Evolutionary conservation across 2,329 filamentous ascomycete species (phyloP).

Genomic region (Cladosporium cucumerinum): DNA sequence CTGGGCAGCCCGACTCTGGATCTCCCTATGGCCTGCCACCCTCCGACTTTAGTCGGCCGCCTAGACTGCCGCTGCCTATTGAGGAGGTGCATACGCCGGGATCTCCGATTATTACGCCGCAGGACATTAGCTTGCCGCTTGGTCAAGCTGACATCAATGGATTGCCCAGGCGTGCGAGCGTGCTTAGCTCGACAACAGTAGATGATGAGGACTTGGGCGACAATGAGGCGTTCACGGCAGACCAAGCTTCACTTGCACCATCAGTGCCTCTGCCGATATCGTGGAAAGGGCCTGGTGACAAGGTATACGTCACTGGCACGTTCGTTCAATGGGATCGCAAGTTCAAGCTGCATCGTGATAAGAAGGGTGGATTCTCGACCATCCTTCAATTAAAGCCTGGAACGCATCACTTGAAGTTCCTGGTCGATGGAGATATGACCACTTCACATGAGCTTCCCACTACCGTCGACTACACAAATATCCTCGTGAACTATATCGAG

Average conservation of each 20-base stretch:
- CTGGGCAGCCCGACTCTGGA: slow-evolving; percentile 24
- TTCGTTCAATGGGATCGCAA: slow-evolving; percentile 98
- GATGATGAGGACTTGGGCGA: slow-evolving; percentile 68
- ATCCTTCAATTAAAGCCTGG: slow-evolving; percentile 82
- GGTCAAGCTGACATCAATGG: slow-evolving; percentile 45
- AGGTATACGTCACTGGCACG: slow-evolving; percentile 93
- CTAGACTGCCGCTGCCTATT: slow-evolving; percentile 86
- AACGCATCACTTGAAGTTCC: slow-evolving; percentile 94
- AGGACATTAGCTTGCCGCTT: slow-evolving; percentile 55
- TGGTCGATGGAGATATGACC: slow-evolving; percentile 91
- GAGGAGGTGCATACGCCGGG: slow-evolving; percentile 86
- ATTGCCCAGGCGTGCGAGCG: slow-evolving; percentile 51
- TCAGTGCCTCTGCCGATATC: slow-evolving; percentile 81
- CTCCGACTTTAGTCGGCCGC: slow-evolving; percentile 63
- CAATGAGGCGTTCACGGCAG: slow-evolving; percentile 65
- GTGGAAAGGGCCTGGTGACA: slow-evolving; percentile 75
- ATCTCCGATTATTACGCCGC: slow-evolving; percentile 77
- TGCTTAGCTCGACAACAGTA: slow-evolving; percentile 55
- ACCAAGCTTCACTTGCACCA: slow-evolving; percentile 59
- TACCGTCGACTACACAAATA: slow-evolving; percentile 96
- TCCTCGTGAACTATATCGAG: slow-evolving; percentile 97
- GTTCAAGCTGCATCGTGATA: slow-evolving; percentile 70
- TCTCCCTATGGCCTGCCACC: slow-evolving; percentile 37
- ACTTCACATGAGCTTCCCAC: slow-evolving; percentile 85
- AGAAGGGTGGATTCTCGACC: slow-evolving; percentile 60